Percentiles rank a stretch among this genome's conserved stretches.
Evolutionary conservation across 108 stramenopile genomes (phyloP).

Genomic region (Skeletonema potamos): DNA sequence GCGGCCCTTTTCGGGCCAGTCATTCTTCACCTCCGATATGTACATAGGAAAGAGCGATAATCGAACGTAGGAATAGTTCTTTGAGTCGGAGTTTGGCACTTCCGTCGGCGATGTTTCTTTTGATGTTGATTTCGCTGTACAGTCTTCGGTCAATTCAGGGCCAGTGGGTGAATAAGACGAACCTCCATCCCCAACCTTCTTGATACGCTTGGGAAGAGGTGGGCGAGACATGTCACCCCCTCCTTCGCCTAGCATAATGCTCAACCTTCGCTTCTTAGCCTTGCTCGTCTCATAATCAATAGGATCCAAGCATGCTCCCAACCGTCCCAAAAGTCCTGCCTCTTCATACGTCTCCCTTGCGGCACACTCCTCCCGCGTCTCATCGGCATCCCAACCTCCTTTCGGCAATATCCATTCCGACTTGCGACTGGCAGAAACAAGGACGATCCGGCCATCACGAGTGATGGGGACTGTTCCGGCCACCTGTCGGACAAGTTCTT

Average conservation of each 20-base stretch:
- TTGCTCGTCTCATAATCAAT: conserved; percentile 86
- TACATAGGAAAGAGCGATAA: conserved; percentile 81
- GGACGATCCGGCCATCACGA: conserved; percentile 69
- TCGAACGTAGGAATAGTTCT: conserved; percentile 56
- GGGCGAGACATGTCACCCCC: neutral
- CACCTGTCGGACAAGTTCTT: conserved; percentile 55
- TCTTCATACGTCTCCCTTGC: conserved; percentile 91
- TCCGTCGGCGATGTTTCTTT: conserved; percentile 10
- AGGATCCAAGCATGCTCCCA: conserved; percentile 67
- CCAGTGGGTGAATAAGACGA: neutral
- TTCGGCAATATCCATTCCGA: conserved; percentile 94
- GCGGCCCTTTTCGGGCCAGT: conserved; percentile 89
- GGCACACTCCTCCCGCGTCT: conserved; percentile 85
- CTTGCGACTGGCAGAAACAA: conserved; percentile 76
- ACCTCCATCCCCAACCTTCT: neutral
- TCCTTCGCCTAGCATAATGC: conserved; percentile 7
- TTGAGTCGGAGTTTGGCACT: conserved; percentile 33
- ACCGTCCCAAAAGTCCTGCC: conserved; percentile 75
- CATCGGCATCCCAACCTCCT: conserved; percentile 95
- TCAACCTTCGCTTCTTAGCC: conserved; percentile 63
- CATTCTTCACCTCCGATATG: conserved; percentile 70
- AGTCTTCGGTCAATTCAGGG: neutral
- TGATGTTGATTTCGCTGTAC: conserved; percentile 18
- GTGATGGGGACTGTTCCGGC: conserved; percentile 80
- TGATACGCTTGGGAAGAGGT: conserved; percentile 22